These are phyloP conservation scores for Anthoceros angustus DNA, from an alignment of 225 moss, liverwort and hornwort genomes.

Conservation along the genomic window DNA sequence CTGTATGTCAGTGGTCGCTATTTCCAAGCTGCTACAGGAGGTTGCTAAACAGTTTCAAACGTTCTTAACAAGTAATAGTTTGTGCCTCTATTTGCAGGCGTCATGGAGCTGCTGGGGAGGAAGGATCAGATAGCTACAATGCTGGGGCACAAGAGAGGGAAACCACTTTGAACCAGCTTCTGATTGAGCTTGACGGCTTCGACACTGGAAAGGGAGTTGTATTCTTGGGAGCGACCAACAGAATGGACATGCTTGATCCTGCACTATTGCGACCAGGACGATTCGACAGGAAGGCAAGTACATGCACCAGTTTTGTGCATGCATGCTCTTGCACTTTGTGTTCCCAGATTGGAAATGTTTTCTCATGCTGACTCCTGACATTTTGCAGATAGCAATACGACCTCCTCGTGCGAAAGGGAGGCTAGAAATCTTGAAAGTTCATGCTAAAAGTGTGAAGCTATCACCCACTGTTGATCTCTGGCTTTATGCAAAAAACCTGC, in stretches of 20 bases:
- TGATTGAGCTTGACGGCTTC: constrained; percentile 93
- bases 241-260: constrained; percentile 99
- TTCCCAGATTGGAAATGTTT: not conserved
- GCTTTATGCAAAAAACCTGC: constrained; percentile 81
- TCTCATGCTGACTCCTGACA: not conserved
- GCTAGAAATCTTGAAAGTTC: constrained; percentile 79
- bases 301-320: not conserved
- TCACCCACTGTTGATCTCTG: constrained; percentile 79
- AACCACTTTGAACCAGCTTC: constrained; percentile 87
- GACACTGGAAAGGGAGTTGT: constrained; percentile 99
- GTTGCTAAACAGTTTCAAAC: not conserved
- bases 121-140: constrained; percentile 95
- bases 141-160: constrained; percentile 96
- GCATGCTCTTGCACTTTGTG: not conserved
- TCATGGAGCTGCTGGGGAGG: constrained; percentile 89
- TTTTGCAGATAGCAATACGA: constrained; percentile 59
- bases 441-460: constrained; percentile 83
- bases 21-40: not conserved
- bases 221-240: constrained; percentile 86
- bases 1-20: not conserved
- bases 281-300: constrained; percentile 69
- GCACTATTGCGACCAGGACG: constrained; percentile 88
- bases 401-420: constrained; percentile 92
- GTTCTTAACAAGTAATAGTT: not conserved
- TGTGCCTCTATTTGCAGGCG: constrained; percentile 27